Base-by-base conservation (phyloP, 768 basidiomycete species). In the Ephemerocybe angulata region DNA sequence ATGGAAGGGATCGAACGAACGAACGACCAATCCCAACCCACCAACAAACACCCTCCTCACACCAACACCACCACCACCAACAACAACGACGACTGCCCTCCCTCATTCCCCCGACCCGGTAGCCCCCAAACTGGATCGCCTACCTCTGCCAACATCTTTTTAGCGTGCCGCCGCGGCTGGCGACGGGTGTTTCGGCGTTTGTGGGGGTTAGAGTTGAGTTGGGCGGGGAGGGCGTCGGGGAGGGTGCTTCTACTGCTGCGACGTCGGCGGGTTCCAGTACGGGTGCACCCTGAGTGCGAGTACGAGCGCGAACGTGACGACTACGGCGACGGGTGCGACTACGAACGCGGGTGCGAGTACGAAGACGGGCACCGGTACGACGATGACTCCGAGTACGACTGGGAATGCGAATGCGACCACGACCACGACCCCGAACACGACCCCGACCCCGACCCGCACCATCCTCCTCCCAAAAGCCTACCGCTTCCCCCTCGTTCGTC, bases 401-500 rank as follows among this genome's bases (percentile, higher is more conserved):
- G n/a, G n/a, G n/a, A n/a, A n/a, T n/a, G n/a, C n/a, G n/a, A n/a
- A n/a, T n/a, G n/a, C n/a, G n/a, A n/a, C n/a, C n/a, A n/a, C n/a
- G n/a, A n/a, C n/a, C n/a, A n/a, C n/a, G n/a, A n/a, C n/a, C n/a
- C n/a, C n/a, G n/a, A n/a, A n/a, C n/a, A n/a, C n/a, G n/a, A n/a
- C n/a, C n/a, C n/a, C n/a, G n/a, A n/a, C n/a, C n/a, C n/a, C n/a
- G n/a, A n/a, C n/a, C n/a, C n/a, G n/a, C n/a, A n/a, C n/a, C n/a
- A n/a, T n/a, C n/a, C n/a, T 61, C 1, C 53, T 77, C 1, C 78
- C 77, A 11, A 60, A 71, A 6, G 69, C 63, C 10, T 79, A 79
- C 57, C 67, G 78, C 1, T 60, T 76, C 17, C 76, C 78, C 0
- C 60, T 79, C 17, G 68, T 79, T 76, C 62, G 67, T 74, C 21